These are phyloP conservation scores for Suhomyces emberorum DNA, from an alignment of 805 yeast species.

Conservation along the genomic window DNA sequence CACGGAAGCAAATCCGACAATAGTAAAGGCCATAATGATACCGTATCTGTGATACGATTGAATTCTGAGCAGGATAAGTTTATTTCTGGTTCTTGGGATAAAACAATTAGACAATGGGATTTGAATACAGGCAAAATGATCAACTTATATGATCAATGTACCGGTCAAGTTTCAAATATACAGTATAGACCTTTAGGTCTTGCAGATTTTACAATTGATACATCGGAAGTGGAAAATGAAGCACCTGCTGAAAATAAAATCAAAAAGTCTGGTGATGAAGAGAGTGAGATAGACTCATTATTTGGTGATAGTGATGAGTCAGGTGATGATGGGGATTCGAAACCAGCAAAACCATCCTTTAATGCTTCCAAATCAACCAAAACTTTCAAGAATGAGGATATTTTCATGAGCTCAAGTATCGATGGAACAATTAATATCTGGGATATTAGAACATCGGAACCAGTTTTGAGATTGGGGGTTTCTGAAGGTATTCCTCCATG, in stretches of 20 bases:
- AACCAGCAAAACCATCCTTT: slow-evolving; percentile 10
- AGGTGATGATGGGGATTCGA: slow-evolving; percentile 6
- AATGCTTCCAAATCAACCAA: slow-evolving; percentile 16
- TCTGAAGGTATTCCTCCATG: slow-evolving; percentile 83
- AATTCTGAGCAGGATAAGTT: slow-evolving; percentile 61
- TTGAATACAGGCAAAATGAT: slow-evolving; percentile 62
- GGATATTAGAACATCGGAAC: slow-evolving; percentile 62
- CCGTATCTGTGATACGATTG: slow-evolving; percentile 70
- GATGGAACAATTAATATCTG: slow-evolving; percentile 81
- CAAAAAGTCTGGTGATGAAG: slow-evolving; percentile 3
- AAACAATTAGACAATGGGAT: slow-evolving; percentile 78
- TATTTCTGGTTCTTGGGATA: slow-evolving; percentile 91
- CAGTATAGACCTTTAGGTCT: slow-evolving; percentile 66
- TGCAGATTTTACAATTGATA: slow-evolving; percentile 35
- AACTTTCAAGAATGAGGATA: slow-evolving; percentile 35
- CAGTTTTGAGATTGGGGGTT: slow-evolving; percentile 49
- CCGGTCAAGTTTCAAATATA: slow-evolving; percentile 78
- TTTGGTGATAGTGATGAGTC: slow-evolving; percentile 46
- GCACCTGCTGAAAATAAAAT: slow-evolving; percentile 8
- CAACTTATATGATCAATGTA: slow-evolving; percentile 49
- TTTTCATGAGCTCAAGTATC: slow-evolving; percentile 75
- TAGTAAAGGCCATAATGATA: slow-evolving; percentile 54
- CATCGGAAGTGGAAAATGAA: slow-evolving; percentile 7
- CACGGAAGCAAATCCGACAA: slow-evolving; percentile 32
- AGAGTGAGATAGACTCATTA: slow-evolving; percentile 43